phyloP scores from a whole-genome alignment of 306 rosid species.

The Fragaria vesca region DNA sequence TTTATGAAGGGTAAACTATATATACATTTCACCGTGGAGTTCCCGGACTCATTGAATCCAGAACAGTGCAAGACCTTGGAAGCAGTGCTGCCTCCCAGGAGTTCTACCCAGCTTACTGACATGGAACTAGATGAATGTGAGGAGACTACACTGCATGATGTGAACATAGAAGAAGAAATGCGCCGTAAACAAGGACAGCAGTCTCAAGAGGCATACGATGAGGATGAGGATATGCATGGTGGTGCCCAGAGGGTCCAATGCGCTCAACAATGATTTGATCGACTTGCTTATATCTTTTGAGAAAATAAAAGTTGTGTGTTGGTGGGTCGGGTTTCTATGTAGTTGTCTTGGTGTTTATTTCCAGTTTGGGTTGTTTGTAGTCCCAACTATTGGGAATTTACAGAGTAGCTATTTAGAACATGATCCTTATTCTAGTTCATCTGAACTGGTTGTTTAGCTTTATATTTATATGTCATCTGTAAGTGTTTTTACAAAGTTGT shows the following conservation, averaged over 20 bases:
- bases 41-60: constrained; percentile 64
- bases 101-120: constrained; percentile 66
- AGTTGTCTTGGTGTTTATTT: constrained; percentile 1
- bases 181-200: constrained; percentile 72
- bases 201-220: constrained; percentile 74
- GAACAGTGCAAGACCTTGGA: constrained; percentile 75
- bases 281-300: neutral
- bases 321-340: neutral
- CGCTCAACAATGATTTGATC: constrained; percentile 52
- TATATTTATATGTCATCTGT: too few species aligned
- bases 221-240: constrained; percentile 91
- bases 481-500: too few species aligned
- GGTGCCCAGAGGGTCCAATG: constrained; percentile 97
- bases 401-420: neutral
- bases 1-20: constrained; percentile 92
- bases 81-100: constrained; percentile 61
- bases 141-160: constrained; percentile 93
- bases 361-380: neutral
- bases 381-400: neutral
- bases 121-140: constrained; percentile 97
- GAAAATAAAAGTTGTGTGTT: constrained; percentile 3
- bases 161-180: constrained; percentile 81
- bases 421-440: neutral
- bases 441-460: neutral
- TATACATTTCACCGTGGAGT: constrained; percentile 81